Evolutionary conservation across 2,329 filamentous ascomycete species (phyloP), one percentile per base, ranked within the genome.

Genomic region (Microdochium trichocladiopsis): DNA sequence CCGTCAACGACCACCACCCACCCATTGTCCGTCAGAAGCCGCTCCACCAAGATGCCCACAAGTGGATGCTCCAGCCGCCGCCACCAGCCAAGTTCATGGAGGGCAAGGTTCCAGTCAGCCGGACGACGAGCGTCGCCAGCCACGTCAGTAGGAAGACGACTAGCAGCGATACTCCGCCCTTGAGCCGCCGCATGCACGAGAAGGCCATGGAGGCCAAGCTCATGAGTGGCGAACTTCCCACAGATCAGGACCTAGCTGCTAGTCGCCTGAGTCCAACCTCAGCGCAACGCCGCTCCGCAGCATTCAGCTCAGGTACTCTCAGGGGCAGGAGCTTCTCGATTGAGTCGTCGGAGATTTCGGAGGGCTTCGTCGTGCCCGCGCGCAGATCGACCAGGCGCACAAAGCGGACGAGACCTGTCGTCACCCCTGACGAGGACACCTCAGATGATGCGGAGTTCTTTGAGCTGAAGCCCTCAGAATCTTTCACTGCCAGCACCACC

Each of bases 21-120:
- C 90, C 90, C 2, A 86, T 95, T 50, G 88, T 94, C 55, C 90
- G 82, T 67, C 89, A 84, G 69, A 87, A 82, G 52, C 87, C 85
- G 14, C 78, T 76, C 36, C 84, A 81, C 64, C 83, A 75, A 63
- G 83, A 84, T 51, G 90, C 88, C 54, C 86, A 88, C 51, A 80
- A 79, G 63, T 96, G 92, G 92, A 96, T 96, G 91, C 74, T 95
- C 50, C 90, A 95, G 63, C 92, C 92, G 2, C 90, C 91, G 1
- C 92, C 92, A n/a, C 82, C 86, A 31, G 90, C 92, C 52, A 91
- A 87, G 66, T 78, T 96, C 54, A 96, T 96, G 92, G 88, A 87
- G 57, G 92, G 91, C 58, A 94, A 92, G 66, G 82, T 88, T 33
- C 82, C 83, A 25, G 84, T 87, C 21, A 82, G 78, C 60, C 74